These are phyloP conservation scores for Helotiales sp. DNA, from an alignment of 2,329 filamentous ascomycete genomes.

Conservation along the genomic window DNA sequence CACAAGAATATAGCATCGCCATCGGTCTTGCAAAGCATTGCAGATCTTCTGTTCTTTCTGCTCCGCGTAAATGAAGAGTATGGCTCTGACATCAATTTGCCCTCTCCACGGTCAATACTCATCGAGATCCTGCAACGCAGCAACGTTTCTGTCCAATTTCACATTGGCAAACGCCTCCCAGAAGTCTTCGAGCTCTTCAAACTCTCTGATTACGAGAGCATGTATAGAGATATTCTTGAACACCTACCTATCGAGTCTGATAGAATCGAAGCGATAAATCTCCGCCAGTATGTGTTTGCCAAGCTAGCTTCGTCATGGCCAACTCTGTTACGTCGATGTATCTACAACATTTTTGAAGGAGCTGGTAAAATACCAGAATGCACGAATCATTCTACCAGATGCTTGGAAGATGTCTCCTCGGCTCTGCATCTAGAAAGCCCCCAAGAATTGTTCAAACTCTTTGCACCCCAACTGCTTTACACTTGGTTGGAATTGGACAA, in stretches of 20 bases:
- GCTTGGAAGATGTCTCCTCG: constrained; percentile 65
- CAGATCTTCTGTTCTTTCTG: constrained; percentile 68
- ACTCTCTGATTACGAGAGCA: constrained; percentile 77
- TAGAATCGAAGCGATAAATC: constrained; percentile 78
- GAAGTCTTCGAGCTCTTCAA: constrained; percentile 78
- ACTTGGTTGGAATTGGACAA: constrained; percentile 77
- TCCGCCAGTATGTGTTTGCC: constrained; percentile 75
- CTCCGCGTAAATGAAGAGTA: constrained; percentile 68
- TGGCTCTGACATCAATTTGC: constrained; percentile 42
- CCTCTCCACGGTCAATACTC: constrained; percentile 65
- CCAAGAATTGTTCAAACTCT: constrained; percentile 75
- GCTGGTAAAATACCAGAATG: constrained; percentile 70
- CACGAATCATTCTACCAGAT: constrained; percentile 69
- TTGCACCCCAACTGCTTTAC: constrained; percentile 84
- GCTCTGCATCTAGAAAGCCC: constrained; percentile 65
- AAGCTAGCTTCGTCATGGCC: constrained; percentile 81
- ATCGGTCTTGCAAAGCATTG: constrained; percentile 65
- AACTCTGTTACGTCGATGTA: constrained; percentile 79
- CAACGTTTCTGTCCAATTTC: constrained; percentile 72
- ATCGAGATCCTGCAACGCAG: constrained; percentile 70
- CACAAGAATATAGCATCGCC: constrained; percentile 69
- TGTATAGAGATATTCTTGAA: constrained; percentile 81
- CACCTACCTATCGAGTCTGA: constrained; percentile 73
- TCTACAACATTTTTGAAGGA: constrained; percentile 93
- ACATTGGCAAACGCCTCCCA: constrained; percentile 68